Percentiles rank a stretch among this genome's conserved stretches.
phyloP scores from a whole-genome alignment of 768 basidiomycete species.

The Psilocybe cyanescens region DNA sequence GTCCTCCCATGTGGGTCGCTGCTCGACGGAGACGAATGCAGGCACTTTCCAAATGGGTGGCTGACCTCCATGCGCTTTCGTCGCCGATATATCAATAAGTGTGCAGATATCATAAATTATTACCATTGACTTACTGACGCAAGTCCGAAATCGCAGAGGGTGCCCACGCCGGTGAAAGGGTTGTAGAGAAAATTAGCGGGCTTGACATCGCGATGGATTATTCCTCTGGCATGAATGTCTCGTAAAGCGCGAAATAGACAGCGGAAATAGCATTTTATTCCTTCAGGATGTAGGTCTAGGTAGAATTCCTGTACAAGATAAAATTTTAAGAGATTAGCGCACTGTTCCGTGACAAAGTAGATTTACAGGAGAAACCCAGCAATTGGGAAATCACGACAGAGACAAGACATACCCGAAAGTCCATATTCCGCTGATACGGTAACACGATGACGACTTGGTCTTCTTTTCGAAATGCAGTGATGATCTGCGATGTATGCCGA shows the following conservation, averaged over 20 bases:
- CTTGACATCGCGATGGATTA: conserved; percentile 97
- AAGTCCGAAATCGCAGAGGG: conserved; percentile 93
- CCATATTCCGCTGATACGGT: conserved; percentile 91
- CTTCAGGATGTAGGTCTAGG: conserved; percentile 68
- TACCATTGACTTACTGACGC: conserved; percentile 71
- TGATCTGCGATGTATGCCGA: conserved; percentile 88
- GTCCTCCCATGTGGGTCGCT: conserved; percentile 73
- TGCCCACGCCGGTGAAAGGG: conserved; percentile 79
- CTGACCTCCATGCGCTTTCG: conserved; percentile 59
- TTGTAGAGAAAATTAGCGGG: conserved; percentile 98
- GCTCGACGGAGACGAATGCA: conserved; percentile 72
- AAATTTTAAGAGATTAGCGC: background rate
- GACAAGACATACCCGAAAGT: conserved; percentile 77
- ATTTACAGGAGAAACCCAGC: no score
- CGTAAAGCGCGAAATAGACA: conserved; percentile 90
- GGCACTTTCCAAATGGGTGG: conserved; percentile 60
- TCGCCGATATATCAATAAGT: background rate
- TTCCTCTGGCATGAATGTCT: conserved; percentile 83
- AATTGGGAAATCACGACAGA: no score
- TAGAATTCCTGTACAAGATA: conserved; percentile 70
- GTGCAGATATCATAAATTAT: background rate
- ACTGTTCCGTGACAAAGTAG: no score
- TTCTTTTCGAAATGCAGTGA: conserved; percentile 88
- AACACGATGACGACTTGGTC: conserved; percentile 96
- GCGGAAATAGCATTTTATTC: conserved; percentile 85